phyloP scores from a whole-genome alignment of 176 grass and related monocot genomes.

The Triticum aestivum region DNA sequence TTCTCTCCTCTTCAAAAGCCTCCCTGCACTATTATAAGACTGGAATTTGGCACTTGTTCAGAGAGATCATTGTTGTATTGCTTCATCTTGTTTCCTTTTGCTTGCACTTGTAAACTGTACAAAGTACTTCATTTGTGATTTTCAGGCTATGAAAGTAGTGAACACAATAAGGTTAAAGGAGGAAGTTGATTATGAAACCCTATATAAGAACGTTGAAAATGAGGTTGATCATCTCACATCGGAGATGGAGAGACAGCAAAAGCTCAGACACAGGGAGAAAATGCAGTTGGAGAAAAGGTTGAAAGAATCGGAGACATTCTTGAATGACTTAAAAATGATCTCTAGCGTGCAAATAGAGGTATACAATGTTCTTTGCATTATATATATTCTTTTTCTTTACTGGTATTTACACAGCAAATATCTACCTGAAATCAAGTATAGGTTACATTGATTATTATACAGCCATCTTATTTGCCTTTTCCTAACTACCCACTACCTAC shows the following conservation, averaged over 20 bases:
- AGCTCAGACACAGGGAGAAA: slow-evolving; percentile 66
- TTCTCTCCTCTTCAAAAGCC: not conserved
- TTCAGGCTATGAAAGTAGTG: slow-evolving; percentile 97
- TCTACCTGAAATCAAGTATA: not conserved
- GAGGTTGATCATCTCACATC: slow-evolving; percentile 90
- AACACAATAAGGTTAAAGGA: slow-evolving; percentile 87
- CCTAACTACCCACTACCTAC: not conserved
- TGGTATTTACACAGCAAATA: not conserved
- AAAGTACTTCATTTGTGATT: slow-evolving; percentile 27
- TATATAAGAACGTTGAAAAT: slow-evolving; percentile 76
- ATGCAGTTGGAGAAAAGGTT: slow-evolving; percentile 60
- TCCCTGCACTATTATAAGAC: not conserved
- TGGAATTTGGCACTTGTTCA: not conserved
- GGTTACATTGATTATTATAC: not conserved
- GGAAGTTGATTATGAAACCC: slow-evolving; percentile 89
- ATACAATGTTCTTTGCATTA: slow-evolving; percentile 25
- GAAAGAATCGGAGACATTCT: slow-evolving; percentile 53
- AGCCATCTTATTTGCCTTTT: not conserved
- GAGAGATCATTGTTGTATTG: not conserved
- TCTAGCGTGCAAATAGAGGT: slow-evolving; percentile 65
- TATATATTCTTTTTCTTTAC: not conserved
- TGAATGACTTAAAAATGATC: slow-evolving; percentile 54
- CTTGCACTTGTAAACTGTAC: not conserved
- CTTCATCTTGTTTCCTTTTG: slow-evolving; percentile 6
- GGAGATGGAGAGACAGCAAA: slow-evolving; percentile 91